Evolutionary conservation across 345 rosid genomes (phyloP).

Genomic region (Mallotus nudiflorus): DNA sequence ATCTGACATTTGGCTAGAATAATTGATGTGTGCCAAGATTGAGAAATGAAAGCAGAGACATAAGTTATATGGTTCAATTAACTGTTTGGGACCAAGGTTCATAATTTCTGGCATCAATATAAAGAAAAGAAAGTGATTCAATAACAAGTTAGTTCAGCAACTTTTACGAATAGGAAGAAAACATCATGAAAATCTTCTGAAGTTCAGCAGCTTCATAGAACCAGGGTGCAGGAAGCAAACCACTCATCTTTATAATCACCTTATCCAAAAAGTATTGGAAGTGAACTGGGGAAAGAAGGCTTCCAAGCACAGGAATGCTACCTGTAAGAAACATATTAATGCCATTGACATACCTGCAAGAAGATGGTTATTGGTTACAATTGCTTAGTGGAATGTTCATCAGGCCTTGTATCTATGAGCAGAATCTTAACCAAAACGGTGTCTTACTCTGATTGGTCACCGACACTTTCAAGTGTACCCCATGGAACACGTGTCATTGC

Average conservation of each 20-base stretch:
- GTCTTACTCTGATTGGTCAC: slow-evolving; percentile 95
- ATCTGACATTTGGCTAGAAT: background rate
- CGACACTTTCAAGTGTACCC: slow-evolving; percentile 97
- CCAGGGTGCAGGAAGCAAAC: slow-evolving; percentile 1
- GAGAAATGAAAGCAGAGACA: background rate
- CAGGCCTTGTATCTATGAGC: background rate
- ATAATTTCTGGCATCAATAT: background rate
- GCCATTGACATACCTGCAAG: slow-evolving; percentile 69
- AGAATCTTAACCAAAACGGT: background rate
- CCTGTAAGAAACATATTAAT: slow-evolving; percentile 57
- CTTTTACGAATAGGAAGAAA: no score
- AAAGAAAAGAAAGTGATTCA: no score
- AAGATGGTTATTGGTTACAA: slow-evolving; percentile 21
- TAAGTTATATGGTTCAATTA: background rate
- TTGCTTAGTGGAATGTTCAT: slow-evolving; percentile 14
- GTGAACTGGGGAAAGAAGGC: slow-evolving; percentile 64
- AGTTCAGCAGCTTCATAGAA: no score
- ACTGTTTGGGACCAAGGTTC: background rate
- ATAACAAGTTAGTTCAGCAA: no score
- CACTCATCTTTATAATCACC: slow-evolving; percentile 33
- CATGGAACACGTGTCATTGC: slow-evolving; percentile 95
- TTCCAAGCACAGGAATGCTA: slow-evolving; percentile 64
- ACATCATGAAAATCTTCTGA: no score
- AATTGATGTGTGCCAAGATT: background rate
- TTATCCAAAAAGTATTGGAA: slow-evolving; percentile 83